Evolutionary conservation across 768 basidiomycete species (phyloP).

Genomic region (Naematelia encephala): DNA sequence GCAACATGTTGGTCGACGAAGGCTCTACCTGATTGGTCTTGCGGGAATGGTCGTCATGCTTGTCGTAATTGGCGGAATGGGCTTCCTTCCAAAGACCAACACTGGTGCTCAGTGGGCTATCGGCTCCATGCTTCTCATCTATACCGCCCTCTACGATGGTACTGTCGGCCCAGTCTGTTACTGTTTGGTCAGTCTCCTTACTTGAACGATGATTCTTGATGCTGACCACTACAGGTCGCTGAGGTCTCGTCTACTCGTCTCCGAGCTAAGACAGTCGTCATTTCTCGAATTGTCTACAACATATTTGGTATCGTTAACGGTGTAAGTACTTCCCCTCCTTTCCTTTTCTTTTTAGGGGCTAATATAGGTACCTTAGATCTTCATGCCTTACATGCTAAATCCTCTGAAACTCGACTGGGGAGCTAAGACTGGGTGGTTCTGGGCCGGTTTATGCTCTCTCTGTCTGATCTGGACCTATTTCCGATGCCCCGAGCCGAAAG

Average conservation of each 20-base stretch:
- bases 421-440: conserved; percentile 40
- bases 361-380: neutral
- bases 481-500: conserved; percentile 26
- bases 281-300: conserved; percentile 30
- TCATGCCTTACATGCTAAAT: conserved; percentile 37
- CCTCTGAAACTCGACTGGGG: conserved; percentile 30
- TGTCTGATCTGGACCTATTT: conserved; percentile 29
- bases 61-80: conserved; percentile 49
- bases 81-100: conserved; percentile 24
- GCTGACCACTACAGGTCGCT: conserved; percentile 22
- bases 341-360: neutral
- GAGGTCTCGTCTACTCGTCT: conserved; percentile 49
- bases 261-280: conserved; percentile 46
- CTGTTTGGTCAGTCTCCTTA: conserved; percentile 14
- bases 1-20: conserved; percentile 47
- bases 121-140: conserved; percentile 47
- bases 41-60: conserved; percentile 39
- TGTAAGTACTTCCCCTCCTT: neutral
- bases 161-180: conserved; percentile 48
- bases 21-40: conserved; percentile 51
- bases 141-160: conserved; percentile 46
- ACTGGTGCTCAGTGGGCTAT: conserved; percentile 39
- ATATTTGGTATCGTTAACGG: conserved; percentile 22
- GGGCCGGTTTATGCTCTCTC: conserved; percentile 25
- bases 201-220: neutral